Evolutionary conservation across 371 early-diverging fungal species (phyloP).

Genomic region (Apophysomyces ossiformis): DNA sequence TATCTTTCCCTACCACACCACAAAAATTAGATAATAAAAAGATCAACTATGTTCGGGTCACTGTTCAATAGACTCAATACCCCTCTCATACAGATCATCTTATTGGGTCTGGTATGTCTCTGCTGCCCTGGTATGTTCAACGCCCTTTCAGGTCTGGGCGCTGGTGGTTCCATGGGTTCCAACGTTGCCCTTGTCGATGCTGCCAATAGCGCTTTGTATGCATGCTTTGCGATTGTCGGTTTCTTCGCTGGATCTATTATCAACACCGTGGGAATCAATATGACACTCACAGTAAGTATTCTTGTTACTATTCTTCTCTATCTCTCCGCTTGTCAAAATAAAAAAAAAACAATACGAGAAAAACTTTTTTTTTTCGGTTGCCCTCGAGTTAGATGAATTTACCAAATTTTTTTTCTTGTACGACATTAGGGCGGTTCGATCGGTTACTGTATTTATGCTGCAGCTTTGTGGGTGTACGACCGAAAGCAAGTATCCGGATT

Average conservation of each 20-base stretch:
- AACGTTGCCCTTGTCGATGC: conserved; percentile 62
- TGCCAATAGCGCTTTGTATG: conserved; percentile 70
- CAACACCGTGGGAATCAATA: conserved; percentile 56
- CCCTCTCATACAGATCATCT: conserved; percentile 67
- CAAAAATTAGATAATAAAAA: too few relatives aligned
- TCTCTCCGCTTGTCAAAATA: not conserved
- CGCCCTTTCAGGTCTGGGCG: conserved; percentile 46
- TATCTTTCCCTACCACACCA: not conserved
- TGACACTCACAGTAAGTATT: conserved; percentile 39
- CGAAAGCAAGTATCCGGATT: conserved; percentile 38
- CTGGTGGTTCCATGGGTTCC: conserved; percentile 47
- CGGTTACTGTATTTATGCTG: conserved; percentile 58
- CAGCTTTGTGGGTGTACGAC: conserved; percentile 51
- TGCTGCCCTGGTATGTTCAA: conserved; percentile 85
- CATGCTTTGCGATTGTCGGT: conserved; percentile 66
- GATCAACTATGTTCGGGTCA: not conserved
- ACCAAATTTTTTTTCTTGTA: not conserved
- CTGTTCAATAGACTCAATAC: conserved; percentile 26
- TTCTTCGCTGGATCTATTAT: conserved; percentile 60
- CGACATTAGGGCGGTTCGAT: conserved; percentile 32
- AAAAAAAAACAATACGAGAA: not conserved
- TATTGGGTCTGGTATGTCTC: conserved; percentile 78
- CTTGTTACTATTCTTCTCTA: not conserved
- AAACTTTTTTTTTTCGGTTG: not conserved
- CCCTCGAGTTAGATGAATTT: not conserved